These are phyloP conservation scores for Gigaspora rosea DNA, from an alignment of 192 early-diverging fungal species.

Conservation along the genomic window DNA sequence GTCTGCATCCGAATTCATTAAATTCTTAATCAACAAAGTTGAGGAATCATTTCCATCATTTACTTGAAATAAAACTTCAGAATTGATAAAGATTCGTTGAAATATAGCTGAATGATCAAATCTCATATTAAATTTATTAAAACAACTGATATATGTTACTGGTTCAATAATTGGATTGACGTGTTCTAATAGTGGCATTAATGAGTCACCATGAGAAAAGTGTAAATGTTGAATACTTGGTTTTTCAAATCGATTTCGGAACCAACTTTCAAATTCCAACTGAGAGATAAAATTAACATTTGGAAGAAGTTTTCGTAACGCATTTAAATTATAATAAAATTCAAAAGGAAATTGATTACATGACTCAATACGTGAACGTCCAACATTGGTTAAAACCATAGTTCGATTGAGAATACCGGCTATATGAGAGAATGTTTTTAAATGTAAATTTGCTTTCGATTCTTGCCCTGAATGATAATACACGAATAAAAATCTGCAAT, in stretches of 20 bases:
- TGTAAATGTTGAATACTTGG: background rate
- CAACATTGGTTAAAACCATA: constrained; percentile 42
- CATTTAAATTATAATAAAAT: constrained; percentile 37
- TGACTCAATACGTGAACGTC: constrained; percentile 33
- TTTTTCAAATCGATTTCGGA: background rate
- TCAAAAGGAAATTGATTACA: constrained; percentile 36
- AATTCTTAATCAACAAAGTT: background rate
- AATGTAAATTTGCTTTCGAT: constrained; percentile 41
- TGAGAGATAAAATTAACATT: constrained; percentile 8
- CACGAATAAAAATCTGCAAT: constrained; percentile 9
- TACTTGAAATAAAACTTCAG: too few relatives aligned
- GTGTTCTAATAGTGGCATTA: background rate
- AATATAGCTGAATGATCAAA: background rate
- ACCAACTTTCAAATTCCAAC: background rate
- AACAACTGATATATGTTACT: background rate
- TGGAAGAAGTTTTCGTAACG: background rate
- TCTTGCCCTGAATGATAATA: constrained; percentile 31
- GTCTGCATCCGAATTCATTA: background rate
- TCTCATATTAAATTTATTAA: background rate
- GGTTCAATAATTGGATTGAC: background rate
- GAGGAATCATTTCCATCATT: background rate
- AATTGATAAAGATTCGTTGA: background rate
- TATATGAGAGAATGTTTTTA: constrained; percentile 37
- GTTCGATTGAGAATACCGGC: constrained; percentile 38
- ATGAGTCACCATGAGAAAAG: background rate